These are phyloP conservation scores for Chaetomium cochliodes DNA, from an alignment of 495 filamentous ascomycete species.

Conservation along the genomic window DNA sequence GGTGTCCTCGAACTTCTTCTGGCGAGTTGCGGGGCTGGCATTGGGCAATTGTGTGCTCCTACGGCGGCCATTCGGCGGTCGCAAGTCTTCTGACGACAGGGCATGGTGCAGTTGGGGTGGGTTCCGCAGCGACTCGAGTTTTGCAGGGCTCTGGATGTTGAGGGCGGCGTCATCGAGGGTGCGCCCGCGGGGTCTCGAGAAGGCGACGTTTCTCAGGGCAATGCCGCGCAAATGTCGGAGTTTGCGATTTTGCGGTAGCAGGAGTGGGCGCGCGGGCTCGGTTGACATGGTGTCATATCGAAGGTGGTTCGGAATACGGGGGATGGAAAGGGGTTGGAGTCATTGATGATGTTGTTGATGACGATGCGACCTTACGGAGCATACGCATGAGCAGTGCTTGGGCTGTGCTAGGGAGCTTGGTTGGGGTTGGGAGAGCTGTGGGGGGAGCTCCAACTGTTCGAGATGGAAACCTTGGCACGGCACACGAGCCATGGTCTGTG, in stretches of 20 bases:
- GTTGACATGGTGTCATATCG: constrained; percentile 39
- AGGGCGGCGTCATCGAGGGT: constrained; percentile 86
- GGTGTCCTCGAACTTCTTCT: constrained; percentile 74
- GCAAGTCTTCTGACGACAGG: constrained; percentile 67
- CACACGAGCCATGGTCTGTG: neutral
- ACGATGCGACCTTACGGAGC: constrained; percentile 1
- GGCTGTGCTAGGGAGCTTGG: constrained; percentile 3
- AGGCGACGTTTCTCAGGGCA: constrained; percentile 79
- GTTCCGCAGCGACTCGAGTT: constrained; percentile 62
- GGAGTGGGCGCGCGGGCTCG: constrained; percentile 42
- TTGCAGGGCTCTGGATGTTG: constrained; percentile 63
- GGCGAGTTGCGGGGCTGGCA: constrained; percentile 63
- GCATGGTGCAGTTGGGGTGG: constrained; percentile 61
- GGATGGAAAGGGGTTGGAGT: neutral
- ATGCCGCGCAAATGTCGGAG: constrained; percentile 86
- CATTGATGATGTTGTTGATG: constrained; percentile 11
- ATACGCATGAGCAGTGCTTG: too few species aligned
- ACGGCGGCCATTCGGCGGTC: constrained; percentile 51
- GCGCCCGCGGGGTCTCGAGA: constrained; percentile 61
- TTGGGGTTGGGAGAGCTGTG: neutral
- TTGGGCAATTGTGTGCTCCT: constrained; percentile 70
- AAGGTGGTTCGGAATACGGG: neutral
- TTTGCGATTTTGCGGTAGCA: constrained; percentile 74
- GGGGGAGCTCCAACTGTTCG: neutral
- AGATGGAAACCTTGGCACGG: neutral